Base-by-base conservation (phyloP, 495 filamentous ascomycete genomes). In the Trichocladium uniseriatum region DNA sequence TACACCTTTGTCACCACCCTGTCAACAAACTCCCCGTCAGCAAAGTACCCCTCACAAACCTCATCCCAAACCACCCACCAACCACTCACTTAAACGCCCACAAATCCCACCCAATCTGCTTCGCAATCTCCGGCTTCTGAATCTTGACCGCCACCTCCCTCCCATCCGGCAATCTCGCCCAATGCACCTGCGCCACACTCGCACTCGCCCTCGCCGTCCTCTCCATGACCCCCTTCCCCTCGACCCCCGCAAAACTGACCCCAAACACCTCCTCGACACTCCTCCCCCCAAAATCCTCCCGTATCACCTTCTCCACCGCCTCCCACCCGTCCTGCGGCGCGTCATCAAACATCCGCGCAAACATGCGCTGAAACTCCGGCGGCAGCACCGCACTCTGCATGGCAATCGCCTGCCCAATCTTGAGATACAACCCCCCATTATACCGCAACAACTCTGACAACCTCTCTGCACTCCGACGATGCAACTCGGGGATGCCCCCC, bases 321-420 rank as follows among this genome's bases (percentile, higher is more conserved):
- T 74, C 74, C 89, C 87, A 95, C n/a, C 71, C 70, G 61, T 95
- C 94, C 75, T 95, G 90, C 20, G 90, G 89, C 43, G 92, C 94
- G 72, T 98, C 92, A 58, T 96, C 92, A 65, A 98, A 98, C 87
- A 98, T 95, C 50, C 82, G 77, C 31, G 84, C 74, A 60, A 98
- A 98, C 87, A 95, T 95, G 51, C 79, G 78, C 73, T 94, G 89
- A 60, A 96, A 96, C 64, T 95, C 87, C 6, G 88, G 86, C 11
- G 92, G 92, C 43, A 98, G 65, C 35, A 96, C 80, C 2, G 89
- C 91, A 44, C 84, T 89, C 72, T 98, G 92, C 92, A 96, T 98
- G 19, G 91, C 92, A 48, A 98, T 89, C 6, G 92, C 92, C 73
- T 98, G 92, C 2, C 92, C 92, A 47, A 98, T 96, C 74, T 98